phyloP scores from a whole-genome alignment of 805 yeast species.

The Alloascoidea africana region DNA sequence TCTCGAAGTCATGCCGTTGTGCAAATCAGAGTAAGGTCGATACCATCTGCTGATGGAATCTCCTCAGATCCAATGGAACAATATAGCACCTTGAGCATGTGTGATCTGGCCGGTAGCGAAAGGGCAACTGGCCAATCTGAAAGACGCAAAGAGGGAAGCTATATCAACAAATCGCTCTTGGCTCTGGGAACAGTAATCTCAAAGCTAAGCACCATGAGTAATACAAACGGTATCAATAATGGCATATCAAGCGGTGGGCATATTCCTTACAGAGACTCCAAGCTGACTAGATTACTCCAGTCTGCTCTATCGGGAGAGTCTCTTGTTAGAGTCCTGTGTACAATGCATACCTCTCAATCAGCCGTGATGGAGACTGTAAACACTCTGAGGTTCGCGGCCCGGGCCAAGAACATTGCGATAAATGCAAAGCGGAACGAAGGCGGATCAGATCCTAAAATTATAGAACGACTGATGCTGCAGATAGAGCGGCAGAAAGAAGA shows the following conservation, averaged over 20 bases:
- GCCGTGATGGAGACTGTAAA: constrained; percentile 68
- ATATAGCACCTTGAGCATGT: constrained; percentile 49
- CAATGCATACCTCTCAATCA: constrained; percentile 52
- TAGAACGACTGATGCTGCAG: constrained; percentile 41
- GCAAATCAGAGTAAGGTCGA: constrained; percentile 38
- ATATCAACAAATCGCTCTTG: constrained; percentile 76
- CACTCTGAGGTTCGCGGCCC: constrained; percentile 81
- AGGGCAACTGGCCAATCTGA: constrained; percentile 60
- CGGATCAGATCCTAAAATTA: constrained; percentile 30
- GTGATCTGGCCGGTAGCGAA: constrained; percentile 97
- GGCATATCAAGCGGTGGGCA: constrained; percentile 26
- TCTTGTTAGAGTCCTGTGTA: constrained; percentile 73
- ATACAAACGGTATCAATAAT: constrained; percentile 13
- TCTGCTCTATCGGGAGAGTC: constrained; percentile 87
- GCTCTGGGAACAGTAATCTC: constrained; percentile 91
- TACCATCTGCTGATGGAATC: neutral
- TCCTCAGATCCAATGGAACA: neutral
- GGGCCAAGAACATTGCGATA: constrained; percentile 77
- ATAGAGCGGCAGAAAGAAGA: constrained; percentile 48
- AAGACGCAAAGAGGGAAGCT: constrained; percentile 87
- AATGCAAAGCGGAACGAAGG: constrained; percentile 34
- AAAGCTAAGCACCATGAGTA: constrained; percentile 35
- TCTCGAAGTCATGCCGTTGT: constrained; percentile 89
- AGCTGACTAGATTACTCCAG: constrained; percentile 77
- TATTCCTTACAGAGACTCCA: constrained; percentile 87